Percentiles rank a stretch among this genome's conserved stretches.
phyloP scores from a whole-genome alignment of 208 protist species.

The Ichthyophonus hoferi region DNA sequence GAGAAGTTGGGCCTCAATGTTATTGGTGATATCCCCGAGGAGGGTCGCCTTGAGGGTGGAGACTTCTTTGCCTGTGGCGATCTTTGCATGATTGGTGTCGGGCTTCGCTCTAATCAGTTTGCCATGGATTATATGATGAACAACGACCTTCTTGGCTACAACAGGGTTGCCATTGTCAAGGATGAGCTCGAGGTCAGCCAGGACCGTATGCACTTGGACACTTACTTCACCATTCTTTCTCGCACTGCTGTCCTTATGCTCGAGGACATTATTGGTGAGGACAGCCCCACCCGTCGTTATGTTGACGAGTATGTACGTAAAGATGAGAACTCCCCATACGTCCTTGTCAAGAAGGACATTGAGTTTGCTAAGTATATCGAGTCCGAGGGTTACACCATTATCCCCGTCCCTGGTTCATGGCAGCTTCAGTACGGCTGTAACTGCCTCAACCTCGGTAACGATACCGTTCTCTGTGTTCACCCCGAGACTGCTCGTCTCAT shows the following conservation, averaged over 20 bases:
- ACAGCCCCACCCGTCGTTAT: slow-evolving; percentile 44
- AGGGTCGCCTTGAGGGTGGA: slow-evolving; percentile 68
- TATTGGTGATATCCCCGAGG: slow-evolving; percentile 62
- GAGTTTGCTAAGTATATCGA: slow-evolving; percentile 48
- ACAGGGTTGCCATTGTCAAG: slow-evolving; percentile 63
- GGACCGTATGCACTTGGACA: slow-evolving; percentile 63
- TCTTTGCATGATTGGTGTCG: slow-evolving; percentile 67
- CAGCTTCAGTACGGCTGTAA: slow-evolving; percentile 58
- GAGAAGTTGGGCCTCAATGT: slow-evolving; percentile 64
- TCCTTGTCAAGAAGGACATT: slow-evolving; percentile 37
- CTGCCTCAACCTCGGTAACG: slow-evolving; percentile 53
- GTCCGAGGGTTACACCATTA: slow-evolving; percentile 49
- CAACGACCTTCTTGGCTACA: slow-evolving; percentile 71
- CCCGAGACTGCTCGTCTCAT: slow-evolving; percentile 44
- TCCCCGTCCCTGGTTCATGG: slow-evolving; percentile 44
- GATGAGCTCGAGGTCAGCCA: slow-evolving; percentile 57
- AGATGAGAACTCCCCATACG: slow-evolving; percentile 11
- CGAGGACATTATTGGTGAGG: slow-evolving; percentile 44
- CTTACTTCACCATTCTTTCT: slow-evolving; percentile 54
- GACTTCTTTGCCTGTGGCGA: slow-evolving; percentile 69
- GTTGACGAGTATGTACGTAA: slow-evolving; percentile 56
- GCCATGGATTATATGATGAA: slow-evolving; percentile 69
- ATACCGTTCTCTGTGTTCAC: slow-evolving; percentile 30
- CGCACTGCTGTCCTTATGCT: slow-evolving; percentile 38
- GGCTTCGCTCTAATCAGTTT: slow-evolving; percentile 63